phyloP scores from a whole-genome alignment of 2,329 filamentous ascomycete species.

The Ophiocordyceps camponoti-rufipedis region DNA sequence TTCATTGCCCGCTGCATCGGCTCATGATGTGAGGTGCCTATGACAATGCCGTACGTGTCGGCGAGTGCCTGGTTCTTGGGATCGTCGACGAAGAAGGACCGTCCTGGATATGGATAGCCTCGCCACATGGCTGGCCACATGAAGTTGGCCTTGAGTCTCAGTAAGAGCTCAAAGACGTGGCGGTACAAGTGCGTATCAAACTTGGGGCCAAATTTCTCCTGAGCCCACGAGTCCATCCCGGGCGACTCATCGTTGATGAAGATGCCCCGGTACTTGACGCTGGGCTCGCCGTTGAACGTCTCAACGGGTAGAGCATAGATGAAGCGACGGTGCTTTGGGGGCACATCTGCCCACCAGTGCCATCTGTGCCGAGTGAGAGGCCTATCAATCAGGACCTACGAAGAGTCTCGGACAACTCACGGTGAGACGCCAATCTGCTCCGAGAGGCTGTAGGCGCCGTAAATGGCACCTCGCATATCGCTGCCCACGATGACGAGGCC shows the following conservation, averaged over 20 bases:
- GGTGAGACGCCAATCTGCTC: slow-evolving; percentile 44
- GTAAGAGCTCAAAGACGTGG: slow-evolving; percentile 43
- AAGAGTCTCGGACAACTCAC: slow-evolving; percentile 4
- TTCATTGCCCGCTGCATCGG: slow-evolving; percentile 43
- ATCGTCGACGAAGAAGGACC: slow-evolving; percentile 46
- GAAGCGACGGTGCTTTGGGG: slow-evolving; percentile 21
- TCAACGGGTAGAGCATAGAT: slow-evolving; percentile 26
- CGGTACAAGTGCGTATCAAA: slow-evolving; percentile 40
- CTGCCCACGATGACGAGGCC: slow-evolving; percentile 39
- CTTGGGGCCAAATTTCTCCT: slow-evolving; percentile 25
- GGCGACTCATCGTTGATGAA: slow-evolving; percentile 38
- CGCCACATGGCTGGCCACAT: slow-evolving; percentile 53
- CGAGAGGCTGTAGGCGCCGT: slow-evolving; percentile 39
- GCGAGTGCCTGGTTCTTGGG: slow-evolving; percentile 37
- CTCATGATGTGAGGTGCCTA: slow-evolving; percentile 47
- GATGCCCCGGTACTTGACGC: slow-evolving; percentile 40
- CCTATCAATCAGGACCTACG: neutral
- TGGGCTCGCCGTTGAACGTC: slow-evolving; percentile 24
- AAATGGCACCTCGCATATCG: slow-evolving; percentile 41
- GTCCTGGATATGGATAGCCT: slow-evolving; percentile 24
- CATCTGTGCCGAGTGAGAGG: slow-evolving; percentile 14
- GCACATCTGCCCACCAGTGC: slow-evolving; percentile 43
- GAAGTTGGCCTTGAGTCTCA: slow-evolving; percentile 42
- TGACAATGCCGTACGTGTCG: slow-evolving; percentile 44
- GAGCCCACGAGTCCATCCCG: slow-evolving; percentile 34